Evolutionary conservation across 768 basidiomycete genomes (phyloP).

Genomic region (Mycena kentingensis): DNA sequence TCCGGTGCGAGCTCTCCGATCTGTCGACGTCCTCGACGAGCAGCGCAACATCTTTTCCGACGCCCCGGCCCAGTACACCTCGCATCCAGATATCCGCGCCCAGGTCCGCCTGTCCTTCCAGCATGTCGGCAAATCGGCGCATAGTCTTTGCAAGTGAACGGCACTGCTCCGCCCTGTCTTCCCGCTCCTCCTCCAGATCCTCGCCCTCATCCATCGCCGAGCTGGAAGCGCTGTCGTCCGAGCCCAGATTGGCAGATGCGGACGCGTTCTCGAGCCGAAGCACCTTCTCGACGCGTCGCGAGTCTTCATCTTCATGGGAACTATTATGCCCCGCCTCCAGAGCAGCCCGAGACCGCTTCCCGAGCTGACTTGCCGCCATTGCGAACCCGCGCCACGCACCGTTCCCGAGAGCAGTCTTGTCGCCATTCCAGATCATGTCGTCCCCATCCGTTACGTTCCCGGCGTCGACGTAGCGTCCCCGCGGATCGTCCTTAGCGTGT

Average conservation of each 20-base stretch:
- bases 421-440: slow-evolving; percentile 1
- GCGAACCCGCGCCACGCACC: neutral
- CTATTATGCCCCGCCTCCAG: neutral
- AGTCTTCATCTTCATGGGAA: neutral
- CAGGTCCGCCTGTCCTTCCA: neutral
- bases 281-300: neutral
- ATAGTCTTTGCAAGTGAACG: neutral
- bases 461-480: neutral
- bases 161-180: neutral
- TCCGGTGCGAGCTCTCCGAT: neutral
- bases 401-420: neutral
- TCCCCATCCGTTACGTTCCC: slow-evolving; percentile 20
- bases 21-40: neutral
- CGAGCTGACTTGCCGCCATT: neutral
- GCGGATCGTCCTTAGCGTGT: neutral
- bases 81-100: neutral
- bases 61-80: neutral
- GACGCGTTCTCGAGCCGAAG: neutral
- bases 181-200: neutral
- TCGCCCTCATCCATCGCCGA: neutral
- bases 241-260: too few species aligned
- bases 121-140: neutral
- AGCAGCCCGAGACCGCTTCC: neutral
- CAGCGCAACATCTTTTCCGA: slow-evolving; percentile 1
- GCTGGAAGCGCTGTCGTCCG: neutral